Base-by-base conservation (phyloP, 2,329 filamentous ascomycete genomes). In the Neofusicoccum parvum region DNA sequence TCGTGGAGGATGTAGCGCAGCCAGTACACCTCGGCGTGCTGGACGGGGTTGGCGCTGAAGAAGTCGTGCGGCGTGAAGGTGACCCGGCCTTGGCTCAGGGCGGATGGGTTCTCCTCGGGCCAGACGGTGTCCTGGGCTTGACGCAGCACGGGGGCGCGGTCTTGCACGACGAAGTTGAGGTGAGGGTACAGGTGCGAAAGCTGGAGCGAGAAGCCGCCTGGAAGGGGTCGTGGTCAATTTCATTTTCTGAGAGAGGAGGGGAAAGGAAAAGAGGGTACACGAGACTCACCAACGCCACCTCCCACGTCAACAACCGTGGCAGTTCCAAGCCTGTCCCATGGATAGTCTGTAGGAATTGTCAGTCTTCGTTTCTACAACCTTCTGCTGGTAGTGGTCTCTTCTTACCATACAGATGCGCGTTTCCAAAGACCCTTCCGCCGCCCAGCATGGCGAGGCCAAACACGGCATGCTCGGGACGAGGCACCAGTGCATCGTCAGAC, bases 1-100 rank as follows among this genome's bases (percentile, higher is more conserved):
- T 89, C 87, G 72, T 89, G 86, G 7, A 89, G 74, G 67, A 89
- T 87, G 80, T 83, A 84, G 54, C 85, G 83, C 73, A 88, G 83
- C 69, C 85, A 80, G 73, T 87, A 88, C 3, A 86, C 81, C 69
- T 87, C 86, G 82, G 85, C 87, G 23, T 62, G 63, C 54, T 81
- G 76, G 14, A 85, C 78, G 0, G 82, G 80, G 72, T 89, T 87
- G 59, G 83, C 80, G 5, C 79, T 78, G 72, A 88, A 87, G 71
- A 89, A 87, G 69, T 88, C 83, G 71, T 89, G 86, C 3, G 77
- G 77, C 67, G 80, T 77, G 67, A 80, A 80, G 5, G 69, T 71
- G 36, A 78, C 72, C 43, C 75, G 73, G n/a, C 68, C 69, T 27
- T 56, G 3, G 17, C 37, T 27, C 36, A 56, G 15, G 15, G 51